These are phyloP conservation scores for Epichloe festucae DNA, from an alignment of 2,329 filamentous ascomycete species.

Conservation along the genomic window DNA sequence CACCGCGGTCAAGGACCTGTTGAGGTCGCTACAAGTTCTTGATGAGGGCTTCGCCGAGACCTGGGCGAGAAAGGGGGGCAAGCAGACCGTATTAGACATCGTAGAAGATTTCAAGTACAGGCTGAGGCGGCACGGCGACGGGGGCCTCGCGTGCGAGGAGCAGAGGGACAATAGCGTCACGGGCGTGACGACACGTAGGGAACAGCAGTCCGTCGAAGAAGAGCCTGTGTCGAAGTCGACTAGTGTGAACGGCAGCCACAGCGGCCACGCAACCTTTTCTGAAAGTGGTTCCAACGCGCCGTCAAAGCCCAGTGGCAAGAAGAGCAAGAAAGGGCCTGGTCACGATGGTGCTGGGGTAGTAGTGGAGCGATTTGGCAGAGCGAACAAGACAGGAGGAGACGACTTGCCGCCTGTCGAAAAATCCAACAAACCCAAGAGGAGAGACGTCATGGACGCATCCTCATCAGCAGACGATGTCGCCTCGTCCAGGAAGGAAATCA, in stretches of 20 bases:
- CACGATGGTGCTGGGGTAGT: not conserved
- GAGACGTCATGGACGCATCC: not conserved
- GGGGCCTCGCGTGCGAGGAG: not conserved
- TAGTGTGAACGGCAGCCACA: not conserved
- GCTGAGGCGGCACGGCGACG: not conserved
- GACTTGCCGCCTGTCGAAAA: not conserved
- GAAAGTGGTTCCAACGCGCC: not conserved
- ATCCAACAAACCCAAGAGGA: not conserved
- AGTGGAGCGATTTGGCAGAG: not conserved
- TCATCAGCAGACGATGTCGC: not conserved
- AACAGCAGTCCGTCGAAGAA: not conserved
- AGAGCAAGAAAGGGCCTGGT: not conserved
- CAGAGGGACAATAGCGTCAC: not conserved
- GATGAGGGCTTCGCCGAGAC: slow-evolving; percentile 2
- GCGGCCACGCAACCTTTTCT: not conserved
- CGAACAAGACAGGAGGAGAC: not conserved
- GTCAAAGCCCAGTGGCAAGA: not conserved
- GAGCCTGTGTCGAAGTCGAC: not conserved
- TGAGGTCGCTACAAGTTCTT: slow-evolving; percentile 1
- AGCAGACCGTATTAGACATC: slow-evolving; percentile 2
- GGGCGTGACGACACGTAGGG: not conserved
- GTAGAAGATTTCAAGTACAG: slow-evolving; percentile 6
- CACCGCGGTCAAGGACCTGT: slow-evolving; percentile 1
- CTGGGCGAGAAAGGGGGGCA: not conserved
- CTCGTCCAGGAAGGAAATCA: not conserved